Evolutionary conservation across 257 asterid genomes (phyloP).

Genomic region (Leonotis leonurus): DNA sequence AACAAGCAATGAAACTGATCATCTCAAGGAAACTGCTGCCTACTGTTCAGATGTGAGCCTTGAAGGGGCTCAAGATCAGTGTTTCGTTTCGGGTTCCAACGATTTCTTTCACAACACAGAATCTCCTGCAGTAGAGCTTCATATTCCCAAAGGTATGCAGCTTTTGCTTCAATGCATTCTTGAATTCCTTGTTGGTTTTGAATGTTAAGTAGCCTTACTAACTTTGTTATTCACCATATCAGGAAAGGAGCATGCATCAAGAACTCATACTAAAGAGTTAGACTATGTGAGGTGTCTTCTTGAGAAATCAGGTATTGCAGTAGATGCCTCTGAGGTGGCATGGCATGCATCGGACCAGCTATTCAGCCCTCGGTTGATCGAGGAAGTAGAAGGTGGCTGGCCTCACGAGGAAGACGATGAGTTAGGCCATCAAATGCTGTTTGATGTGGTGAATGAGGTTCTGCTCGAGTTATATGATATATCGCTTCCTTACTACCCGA

Average conservation of each 20-base stretch:
- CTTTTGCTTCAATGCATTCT: too few relatives aligned
- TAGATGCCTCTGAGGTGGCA: slow-evolving; percentile 24
- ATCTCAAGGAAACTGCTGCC: neutral
- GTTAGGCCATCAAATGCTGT: slow-evolving; percentile 48
- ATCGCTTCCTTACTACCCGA: slow-evolving; percentile 55
- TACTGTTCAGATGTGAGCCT: neutral
- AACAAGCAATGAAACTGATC: slow-evolving; percentile 5
- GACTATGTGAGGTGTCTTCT: slow-evolving; percentile 53
- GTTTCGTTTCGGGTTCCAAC: slow-evolving; percentile 9
- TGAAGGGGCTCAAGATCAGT: slow-evolving; percentile 11
- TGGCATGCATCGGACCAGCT: slow-evolving; percentile 52
- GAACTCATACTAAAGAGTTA: slow-evolving; percentile 27
- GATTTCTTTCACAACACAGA: slow-evolving; percentile 11
- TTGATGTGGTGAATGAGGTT: slow-evolving; percentile 60
- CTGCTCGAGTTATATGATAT: slow-evolving; percentile 35
- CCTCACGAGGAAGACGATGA: slow-evolving; percentile 32
- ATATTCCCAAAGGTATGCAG: slow-evolving; percentile 34
- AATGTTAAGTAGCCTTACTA: neutral
- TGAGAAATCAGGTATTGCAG: slow-evolving; percentile 46
- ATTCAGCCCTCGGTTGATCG: slow-evolving; percentile 37
- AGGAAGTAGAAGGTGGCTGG: slow-evolving; percentile 53
- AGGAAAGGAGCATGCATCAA: slow-evolving; percentile 27
- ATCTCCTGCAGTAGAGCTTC: slow-evolving; percentile 16
- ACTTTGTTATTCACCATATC: neutral
- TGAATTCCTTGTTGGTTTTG: neutral